These are phyloP conservation scores for Cyclaneusma minus DNA, from an alignment of 2,329 filamentous ascomycete genomes.

Conservation along the genomic window DNA sequence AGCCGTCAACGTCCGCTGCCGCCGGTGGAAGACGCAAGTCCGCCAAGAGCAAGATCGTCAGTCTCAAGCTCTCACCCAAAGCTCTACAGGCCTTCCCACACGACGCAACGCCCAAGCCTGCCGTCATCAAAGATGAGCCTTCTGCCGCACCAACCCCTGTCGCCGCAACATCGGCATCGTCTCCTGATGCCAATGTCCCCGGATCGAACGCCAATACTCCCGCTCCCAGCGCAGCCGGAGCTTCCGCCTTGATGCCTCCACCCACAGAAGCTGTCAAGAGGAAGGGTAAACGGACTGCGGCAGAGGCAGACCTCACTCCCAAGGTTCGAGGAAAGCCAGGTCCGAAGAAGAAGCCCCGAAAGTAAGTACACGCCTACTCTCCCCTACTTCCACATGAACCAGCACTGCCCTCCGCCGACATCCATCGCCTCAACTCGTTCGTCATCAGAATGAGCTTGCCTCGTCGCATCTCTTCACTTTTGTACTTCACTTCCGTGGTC, in stretches of 20 bases:
- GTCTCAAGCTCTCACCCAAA: constrained; percentile 33
- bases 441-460: too few relatives aligned
- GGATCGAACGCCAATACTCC: constrained; percentile 47
- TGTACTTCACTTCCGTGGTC: constrained; percentile 1
- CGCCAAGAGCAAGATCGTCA: too few relatives aligned
- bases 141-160: constrained; percentile 26
- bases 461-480: too few relatives aligned
- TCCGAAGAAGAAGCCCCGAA: constrained; percentile 86
- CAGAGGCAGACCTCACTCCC: constrained; percentile 39
- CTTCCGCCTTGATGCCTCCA: constrained; percentile 39
- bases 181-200: constrained; percentile 35
- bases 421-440: too few relatives aligned
- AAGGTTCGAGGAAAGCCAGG: constrained; percentile 77
- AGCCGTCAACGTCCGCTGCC: too few relatives aligned
- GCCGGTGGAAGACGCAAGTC: too few relatives aligned
- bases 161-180: constrained; percentile 20
- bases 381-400: constrained; percentile 3
- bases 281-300: constrained; percentile 54
- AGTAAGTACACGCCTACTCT: constrained; percentile 46
- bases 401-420: constrained; percentile 2
- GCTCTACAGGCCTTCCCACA: constrained; percentile 34
- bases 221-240: constrained; percentile 35
- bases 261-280: constrained; percentile 51
- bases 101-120: constrained; percentile 25
- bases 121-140: constrained; percentile 21